Percentiles rank a stretch among this genome's conserved stretches.
These are phyloP conservation scores for Fusarium temperatum DNA, from an alignment of 2,329 filamentous ascomycete species.

Conservation along the genomic window DNA sequence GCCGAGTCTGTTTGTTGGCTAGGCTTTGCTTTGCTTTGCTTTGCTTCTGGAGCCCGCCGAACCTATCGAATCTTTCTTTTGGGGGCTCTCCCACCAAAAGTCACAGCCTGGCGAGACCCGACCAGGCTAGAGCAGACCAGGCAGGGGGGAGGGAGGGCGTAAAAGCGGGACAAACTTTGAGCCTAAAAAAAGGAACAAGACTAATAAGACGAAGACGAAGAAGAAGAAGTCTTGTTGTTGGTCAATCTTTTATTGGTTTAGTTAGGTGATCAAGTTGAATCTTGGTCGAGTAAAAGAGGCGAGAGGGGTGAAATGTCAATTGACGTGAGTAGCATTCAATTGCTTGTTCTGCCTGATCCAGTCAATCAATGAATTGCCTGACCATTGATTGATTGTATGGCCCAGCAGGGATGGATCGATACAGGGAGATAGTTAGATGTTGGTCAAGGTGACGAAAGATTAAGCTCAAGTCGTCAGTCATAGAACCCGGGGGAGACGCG, in stretches of 20 bases:
- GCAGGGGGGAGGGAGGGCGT: slow-evolving; percentile 11
- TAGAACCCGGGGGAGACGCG: slow-evolving; percentile 8
- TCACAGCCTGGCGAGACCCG: neutral
- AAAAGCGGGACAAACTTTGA: slow-evolving; percentile 27
- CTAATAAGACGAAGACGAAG: neutral
- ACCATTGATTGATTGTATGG: neutral
- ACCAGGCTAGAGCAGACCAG: slow-evolving; percentile 11
- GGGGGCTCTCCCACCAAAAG: slow-evolving; percentile 7
- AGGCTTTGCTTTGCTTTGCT: neutral
- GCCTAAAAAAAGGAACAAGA: slow-evolving; percentile 22
- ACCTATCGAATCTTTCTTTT: slow-evolving; percentile 18
- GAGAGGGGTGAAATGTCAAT: neutral
- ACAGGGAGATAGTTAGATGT: neutral
- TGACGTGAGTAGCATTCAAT: neutral
- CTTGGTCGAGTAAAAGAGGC: neutral
- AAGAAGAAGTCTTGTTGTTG: neutral
- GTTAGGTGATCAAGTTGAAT: neutral
- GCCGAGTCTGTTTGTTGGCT: slow-evolving; percentile 11
- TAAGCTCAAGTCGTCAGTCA: neutral
- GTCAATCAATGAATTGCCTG: neutral
- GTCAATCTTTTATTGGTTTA: neutral
- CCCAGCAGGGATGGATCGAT: neutral
- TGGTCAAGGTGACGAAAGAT: neutral
- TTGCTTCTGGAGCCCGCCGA: slow-evolving; percentile 32
- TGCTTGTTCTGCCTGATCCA: neutral